Conservation (phyloP, 225 moss, liverwort and hornwort species). For the Climacium dendroides region DNA sequence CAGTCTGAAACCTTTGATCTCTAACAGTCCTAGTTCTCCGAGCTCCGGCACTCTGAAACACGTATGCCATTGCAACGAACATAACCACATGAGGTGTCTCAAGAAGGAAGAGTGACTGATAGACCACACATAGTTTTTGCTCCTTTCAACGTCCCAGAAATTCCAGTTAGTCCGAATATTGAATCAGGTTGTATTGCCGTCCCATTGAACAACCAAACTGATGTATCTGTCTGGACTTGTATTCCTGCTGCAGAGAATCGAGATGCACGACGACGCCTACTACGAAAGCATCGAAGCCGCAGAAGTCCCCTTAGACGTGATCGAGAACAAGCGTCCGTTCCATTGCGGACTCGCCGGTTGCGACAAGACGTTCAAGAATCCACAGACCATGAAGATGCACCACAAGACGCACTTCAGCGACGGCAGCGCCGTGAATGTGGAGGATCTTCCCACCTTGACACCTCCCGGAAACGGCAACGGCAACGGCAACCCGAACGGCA, state of each 20-base stretch:
- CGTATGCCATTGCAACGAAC: not conserved
- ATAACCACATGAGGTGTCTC: not conserved
- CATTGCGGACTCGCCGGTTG: conserved; percentile 48
- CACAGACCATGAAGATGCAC: conserved; percentile 89
- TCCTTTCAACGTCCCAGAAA: not conserved
- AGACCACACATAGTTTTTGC: too few relatives aligned
- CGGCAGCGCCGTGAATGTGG: not conserved
- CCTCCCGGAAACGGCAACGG: not conserved
- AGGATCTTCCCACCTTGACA: not conserved
- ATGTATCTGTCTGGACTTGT: not conserved
- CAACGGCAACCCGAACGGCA: not conserved
- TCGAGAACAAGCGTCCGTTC: conserved; percentile 64
- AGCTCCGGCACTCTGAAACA: not conserved
- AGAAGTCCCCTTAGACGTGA: conserved; percentile 46
- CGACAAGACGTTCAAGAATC: conserved; percentile 83
- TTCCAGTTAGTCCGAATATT: not conserved
- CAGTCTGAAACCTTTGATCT: not conserved
- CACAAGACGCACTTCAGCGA: conserved; percentile 59
- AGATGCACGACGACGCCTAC: conserved; percentile 4
- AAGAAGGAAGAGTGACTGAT: not conserved
- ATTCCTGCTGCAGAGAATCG: conserved; percentile 3
- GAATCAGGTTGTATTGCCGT: not conserved
- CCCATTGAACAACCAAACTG: not conserved
- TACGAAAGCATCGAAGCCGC: conserved; percentile 24
- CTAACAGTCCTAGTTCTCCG: not conserved